These are phyloP conservation scores for Sphagnum fallax DNA, from an alignment of 228 moss, liverwort and hornwort genomes.

Conservation along the genomic window DNA sequence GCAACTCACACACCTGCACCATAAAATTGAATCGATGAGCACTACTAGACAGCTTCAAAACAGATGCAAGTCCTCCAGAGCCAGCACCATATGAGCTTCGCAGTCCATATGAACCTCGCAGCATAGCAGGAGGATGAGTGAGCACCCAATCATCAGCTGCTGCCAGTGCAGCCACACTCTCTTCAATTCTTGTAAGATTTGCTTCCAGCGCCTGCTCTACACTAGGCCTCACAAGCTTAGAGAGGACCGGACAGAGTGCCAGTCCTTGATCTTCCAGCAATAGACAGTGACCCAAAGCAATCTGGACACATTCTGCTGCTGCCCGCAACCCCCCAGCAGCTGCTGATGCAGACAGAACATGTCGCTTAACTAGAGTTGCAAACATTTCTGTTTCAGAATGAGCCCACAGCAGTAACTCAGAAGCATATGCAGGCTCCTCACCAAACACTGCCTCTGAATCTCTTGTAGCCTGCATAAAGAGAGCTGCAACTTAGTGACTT, in stretches of 20 bases:
- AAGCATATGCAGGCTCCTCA: slow-evolving; percentile 85
- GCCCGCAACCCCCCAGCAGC: slow-evolving; percentile 94
- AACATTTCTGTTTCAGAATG: slow-evolving; percentile 88
- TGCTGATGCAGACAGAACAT: slow-evolving; percentile 88
- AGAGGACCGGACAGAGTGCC: slow-evolving; percentile 76
- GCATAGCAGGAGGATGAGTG: slow-evolving; percentile 56
- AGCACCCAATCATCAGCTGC: slow-evolving; percentile 97
- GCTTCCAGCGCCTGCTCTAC: slow-evolving; percentile 97
- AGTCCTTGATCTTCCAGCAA: slow-evolving; percentile 90
- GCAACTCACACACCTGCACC: slow-evolving; percentile 61
- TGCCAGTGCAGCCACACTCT: slow-evolving; percentile 92
- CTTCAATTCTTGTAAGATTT: slow-evolving; percentile 90
- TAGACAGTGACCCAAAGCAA: slow-evolving; percentile 85
- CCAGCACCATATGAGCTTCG: slow-evolving; percentile 58
- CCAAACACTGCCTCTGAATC: slow-evolving; percentile 90
- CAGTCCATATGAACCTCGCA: slow-evolving; percentile 56
- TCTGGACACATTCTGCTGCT: slow-evolving; percentile 96
- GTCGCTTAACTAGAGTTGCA: slow-evolving; percentile 74
- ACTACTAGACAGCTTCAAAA: slow-evolving; percentile 79
- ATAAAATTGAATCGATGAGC: slow-evolving; percentile 93
- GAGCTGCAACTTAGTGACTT: neutral
- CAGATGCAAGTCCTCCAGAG: slow-evolving; percentile 25
- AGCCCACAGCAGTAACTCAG: slow-evolving; percentile 89
- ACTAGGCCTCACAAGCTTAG: slow-evolving; percentile 93
- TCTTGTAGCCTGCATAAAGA: slow-evolving; percentile 56